Percentiles rank a stretch among this genome's conserved stretches.
These are phyloP conservation scores for Magnolia kwangsiensis DNA, from an alignment of 164 flowering plant genomes.

Conservation along the genomic window DNA sequence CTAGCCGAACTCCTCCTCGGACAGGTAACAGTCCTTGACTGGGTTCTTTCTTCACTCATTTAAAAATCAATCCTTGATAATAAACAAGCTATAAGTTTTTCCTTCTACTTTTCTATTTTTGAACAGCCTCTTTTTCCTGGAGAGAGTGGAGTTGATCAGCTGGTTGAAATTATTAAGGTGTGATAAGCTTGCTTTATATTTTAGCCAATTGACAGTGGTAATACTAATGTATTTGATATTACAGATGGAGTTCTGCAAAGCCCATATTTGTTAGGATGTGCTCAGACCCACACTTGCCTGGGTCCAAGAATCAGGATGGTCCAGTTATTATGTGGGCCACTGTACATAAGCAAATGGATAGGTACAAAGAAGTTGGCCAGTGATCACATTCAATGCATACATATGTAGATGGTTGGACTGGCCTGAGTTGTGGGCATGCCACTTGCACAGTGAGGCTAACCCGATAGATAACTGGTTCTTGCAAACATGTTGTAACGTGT, in stretches of 20 bases:
- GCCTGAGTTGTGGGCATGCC: neutral
- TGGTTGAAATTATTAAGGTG: constrained; percentile 61
- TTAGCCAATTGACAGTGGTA: neutral
- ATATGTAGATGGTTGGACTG: neutral
- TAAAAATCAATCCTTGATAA: neutral
- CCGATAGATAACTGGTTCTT: too few species aligned
- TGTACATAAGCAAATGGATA: too few species aligned
- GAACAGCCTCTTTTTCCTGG: constrained; percentile 64
- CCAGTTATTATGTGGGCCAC: too few species aligned
- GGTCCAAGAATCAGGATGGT: too few species aligned
- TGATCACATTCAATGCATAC: neutral
- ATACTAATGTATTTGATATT: neutral
- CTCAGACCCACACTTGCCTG: too few species aligned
- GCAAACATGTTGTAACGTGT: too few species aligned
- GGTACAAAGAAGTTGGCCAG: neutral
- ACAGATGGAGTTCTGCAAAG: neutral
- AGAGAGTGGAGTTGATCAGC: constrained; percentile 65
- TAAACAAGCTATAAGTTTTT: constrained; percentile 3
- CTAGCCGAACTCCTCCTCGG: constrained; percentile 61
- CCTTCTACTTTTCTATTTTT: constrained; percentile 1
- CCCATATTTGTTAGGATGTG: neutral
- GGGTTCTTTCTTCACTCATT: neutral
- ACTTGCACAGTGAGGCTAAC: too few species aligned
- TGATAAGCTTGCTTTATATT: neutral
- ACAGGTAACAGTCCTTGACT: constrained; percentile 28